Evolutionary conservation across 768 basidiomycete species (phyloP), one percentile per base, ranked within the genome.

Genomic region (Phallus indusiatus): DNA sequence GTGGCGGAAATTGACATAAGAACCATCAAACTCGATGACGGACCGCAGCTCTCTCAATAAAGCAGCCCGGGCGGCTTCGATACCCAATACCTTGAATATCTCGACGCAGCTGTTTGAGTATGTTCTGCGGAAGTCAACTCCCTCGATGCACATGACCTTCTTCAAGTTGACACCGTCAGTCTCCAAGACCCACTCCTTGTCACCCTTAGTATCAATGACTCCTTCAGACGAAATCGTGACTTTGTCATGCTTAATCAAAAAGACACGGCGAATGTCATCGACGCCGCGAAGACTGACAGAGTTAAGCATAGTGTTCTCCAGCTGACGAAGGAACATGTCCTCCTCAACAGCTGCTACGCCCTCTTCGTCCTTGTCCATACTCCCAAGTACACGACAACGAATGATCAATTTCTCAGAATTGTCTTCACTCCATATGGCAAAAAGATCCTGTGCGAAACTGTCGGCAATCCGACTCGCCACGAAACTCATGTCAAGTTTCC

Each of bases 11-110:
- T 99, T 98, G 78, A 99, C 96, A 67, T 97, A 96, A 17, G 95
- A 97, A 78, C 95, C 95, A 68, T 97, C 95, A 76, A 98, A 97
- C 73, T 97, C 94, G 73, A 99, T 96, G 69, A 98, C 96, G 59
- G 85, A 81, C 63, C 95, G 87, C 50, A 99, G 73, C 71, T 99
- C 96, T 75, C 81, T 90, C 80, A 96, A 84, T 66, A 99, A 87
- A 8, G 94, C 92, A 16, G 86, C 92, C 6, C 95, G 86, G 16
- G 94, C 94, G 18, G 94, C 96, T 71, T 99, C 96, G 67, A 99
- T 96, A 64, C 96, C 96, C 56, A 98, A 79, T 21, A 94, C 91
- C 64, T 90, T 79, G 79, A 94, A 94, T 53, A 97, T 80, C 73
- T 98, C 96, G 52, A 90, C 86, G 72, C 93, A 95, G 71, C 87